These are phyloP conservation scores for Zoysia pacifica DNA, from an alignment of 176 grass and related monocot species.

Conservation along the genomic window DNA sequence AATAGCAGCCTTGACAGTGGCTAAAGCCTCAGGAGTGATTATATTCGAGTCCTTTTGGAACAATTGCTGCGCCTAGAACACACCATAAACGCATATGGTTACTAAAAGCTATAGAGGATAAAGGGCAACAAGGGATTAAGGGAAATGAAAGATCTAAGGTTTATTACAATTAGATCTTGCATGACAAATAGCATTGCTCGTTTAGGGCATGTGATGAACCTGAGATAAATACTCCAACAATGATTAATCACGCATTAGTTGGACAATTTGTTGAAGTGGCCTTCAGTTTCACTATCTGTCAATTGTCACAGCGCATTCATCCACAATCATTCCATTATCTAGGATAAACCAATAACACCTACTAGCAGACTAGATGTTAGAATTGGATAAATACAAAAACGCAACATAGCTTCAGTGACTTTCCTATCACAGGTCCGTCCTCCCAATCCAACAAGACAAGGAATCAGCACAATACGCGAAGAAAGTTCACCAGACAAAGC, in stretches of 20 bases:
- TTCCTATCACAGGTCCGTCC: neutral
- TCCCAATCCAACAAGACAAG: neutral
- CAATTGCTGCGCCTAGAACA: constrained; percentile 52
- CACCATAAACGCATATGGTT: neutral
- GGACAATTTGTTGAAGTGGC: neutral
- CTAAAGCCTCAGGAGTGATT: constrained; percentile 61
- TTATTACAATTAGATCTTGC: neutral
- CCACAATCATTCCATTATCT: neutral
- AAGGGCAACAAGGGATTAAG: neutral
- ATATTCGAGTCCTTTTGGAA: constrained; percentile 72
- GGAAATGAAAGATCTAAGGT: neutral
- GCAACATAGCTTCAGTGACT: neutral
- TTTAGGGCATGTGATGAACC: neutral
- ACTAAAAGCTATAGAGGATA: neutral
- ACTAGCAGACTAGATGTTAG: neutral
- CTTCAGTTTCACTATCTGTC: neutral
- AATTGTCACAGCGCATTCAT: neutral
- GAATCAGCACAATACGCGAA: neutral
- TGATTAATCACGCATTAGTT: neutral
- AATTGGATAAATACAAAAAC: neutral
- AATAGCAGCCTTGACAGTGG: constrained; percentile 69
- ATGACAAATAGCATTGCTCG: neutral
- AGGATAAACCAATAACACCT: neutral
- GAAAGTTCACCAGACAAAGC: neutral
- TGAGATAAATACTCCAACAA: neutral